Evolutionary conservation across 2,329 filamentous ascomycete species (phyloP).

Genomic region (Aspergillus fijiensis): DNA sequence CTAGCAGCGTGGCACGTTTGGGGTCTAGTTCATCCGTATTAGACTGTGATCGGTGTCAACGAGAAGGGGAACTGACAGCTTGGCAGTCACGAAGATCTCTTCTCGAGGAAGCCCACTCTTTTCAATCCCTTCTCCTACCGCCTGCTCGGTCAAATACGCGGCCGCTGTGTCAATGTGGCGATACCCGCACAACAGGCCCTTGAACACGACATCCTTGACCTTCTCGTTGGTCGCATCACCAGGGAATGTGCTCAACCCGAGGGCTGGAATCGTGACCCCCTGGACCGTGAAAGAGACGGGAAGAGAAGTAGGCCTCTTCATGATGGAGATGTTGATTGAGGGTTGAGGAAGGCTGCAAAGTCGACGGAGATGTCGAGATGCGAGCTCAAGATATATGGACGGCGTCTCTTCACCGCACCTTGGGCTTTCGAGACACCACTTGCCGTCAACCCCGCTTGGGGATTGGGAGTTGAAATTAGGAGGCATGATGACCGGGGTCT

Average conservation of each 20-base stretch:
- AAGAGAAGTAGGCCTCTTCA: not conserved
- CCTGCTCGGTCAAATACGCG: conserved; percentile 1
- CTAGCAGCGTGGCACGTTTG: not conserved
- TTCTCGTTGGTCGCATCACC: no score
- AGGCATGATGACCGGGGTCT: no score
- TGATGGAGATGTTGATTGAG: not conserved
- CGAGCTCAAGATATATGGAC: no score
- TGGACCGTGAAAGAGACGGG: not conserved
- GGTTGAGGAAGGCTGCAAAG: not conserved
- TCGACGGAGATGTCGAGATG: not conserved
- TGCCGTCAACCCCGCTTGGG: no score
- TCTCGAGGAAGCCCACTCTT: not conserved
- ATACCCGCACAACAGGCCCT: not conserved
- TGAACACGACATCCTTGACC: not conserved
- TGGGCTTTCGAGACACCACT: no score
- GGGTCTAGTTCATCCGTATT: not conserved
- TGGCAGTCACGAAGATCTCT: conserved; percentile 4
- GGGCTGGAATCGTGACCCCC: not conserved
- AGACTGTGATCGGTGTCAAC: not conserved
- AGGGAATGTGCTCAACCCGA: not conserved
- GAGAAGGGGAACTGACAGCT: not conserved
- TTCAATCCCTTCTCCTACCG: not conserved
- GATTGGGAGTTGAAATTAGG: no score
- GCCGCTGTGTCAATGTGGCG: conserved; percentile 5
- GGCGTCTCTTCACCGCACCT: no score